These are phyloP conservation scores for Colletotrichum lupini DNA, from an alignment of 2,329 filamentous ascomycete species.

Conservation along the genomic window DNA sequence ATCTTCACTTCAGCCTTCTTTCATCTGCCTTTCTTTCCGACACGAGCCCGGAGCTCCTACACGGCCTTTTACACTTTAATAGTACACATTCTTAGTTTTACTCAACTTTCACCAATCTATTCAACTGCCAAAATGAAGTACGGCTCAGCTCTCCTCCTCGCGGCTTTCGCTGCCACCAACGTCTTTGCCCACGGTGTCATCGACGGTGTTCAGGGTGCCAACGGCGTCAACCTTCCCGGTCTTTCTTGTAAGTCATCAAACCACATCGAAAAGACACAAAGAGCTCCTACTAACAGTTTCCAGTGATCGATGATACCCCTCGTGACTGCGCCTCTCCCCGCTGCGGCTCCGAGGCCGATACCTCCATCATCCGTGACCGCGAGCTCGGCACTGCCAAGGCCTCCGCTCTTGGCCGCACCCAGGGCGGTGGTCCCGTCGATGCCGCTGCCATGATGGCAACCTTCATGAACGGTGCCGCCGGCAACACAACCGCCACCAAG, in stretches of 20 bases:
- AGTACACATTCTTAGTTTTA: background rate
- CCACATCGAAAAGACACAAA: background rate
- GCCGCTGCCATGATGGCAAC: conserved; percentile 64
- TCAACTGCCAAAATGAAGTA: conserved; percentile 34
- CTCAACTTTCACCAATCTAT: conserved; percentile 25
- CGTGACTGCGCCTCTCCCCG: conserved; percentile 71
- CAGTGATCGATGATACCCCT: conserved; percentile 73
- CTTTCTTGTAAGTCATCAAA: conserved; percentile 45
- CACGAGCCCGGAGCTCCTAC: conserved; percentile 34
- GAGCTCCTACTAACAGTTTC: background rate
- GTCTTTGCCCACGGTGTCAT: conserved; percentile 69
- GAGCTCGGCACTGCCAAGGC: conserved; percentile 64
- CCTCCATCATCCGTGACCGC: conserved; percentile 71
- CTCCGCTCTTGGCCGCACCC: conserved; percentile 72
- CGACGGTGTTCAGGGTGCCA: conserved; percentile 66
- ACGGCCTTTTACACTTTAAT: conserved; percentile 11
- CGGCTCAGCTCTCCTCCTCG: conserved; percentile 51
- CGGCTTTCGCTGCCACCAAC: conserved; percentile 49
- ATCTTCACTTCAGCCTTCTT: conserved; percentile 30
- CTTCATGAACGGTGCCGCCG: conserved; percentile 64
- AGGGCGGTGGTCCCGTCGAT: conserved; percentile 68
- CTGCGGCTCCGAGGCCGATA: conserved; percentile 74
- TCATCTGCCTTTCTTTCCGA: conserved; percentile 32
- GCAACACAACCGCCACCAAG: conserved; percentile 51
- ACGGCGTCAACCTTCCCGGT: conserved; percentile 71